A percentile compares a stretch with the other conserved stretches of the same genome.
Evolutionary conservation across 192 early-diverging fungal species (phyloP).

Genomic region (Diversispora eburnea): DNA sequence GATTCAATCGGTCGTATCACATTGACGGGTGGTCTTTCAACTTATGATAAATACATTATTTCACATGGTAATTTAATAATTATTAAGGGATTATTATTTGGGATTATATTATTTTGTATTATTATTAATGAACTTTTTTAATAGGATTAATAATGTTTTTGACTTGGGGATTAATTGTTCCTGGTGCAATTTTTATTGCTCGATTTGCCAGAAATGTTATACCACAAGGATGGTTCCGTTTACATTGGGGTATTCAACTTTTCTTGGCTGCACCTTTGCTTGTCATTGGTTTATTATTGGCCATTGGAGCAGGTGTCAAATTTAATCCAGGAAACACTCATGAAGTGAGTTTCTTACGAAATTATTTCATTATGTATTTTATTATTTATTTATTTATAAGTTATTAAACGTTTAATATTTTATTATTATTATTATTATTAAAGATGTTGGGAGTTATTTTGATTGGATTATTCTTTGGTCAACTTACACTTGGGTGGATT

Average conservation of each 20-base stretch:
- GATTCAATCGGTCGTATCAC: not conserved
- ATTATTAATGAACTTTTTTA: not conserved
- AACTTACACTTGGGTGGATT: slow-evolving; percentile 8
- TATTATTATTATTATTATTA: not conserved
- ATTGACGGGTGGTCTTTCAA: not conserved
- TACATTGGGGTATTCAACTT: slow-evolving; percentile 16
- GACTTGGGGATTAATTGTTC: not conserved
- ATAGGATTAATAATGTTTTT: slow-evolving; percentile 13
- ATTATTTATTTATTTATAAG: not conserved
- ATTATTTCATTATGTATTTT: not conserved
- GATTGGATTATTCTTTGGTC: slow-evolving; percentile 5
- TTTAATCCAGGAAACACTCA: not conserved
- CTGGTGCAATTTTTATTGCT: slow-evolving; percentile 17
- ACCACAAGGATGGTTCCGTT: not conserved
- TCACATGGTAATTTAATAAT: slow-evolving; percentile 8
- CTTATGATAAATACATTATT: slow-evolving; percentile 6
- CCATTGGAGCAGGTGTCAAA: not conserved
- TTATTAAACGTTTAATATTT: not conserved
- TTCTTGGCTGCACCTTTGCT: not conserved
- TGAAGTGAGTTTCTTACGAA: not conserved
- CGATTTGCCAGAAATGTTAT: slow-evolving; percentile 3
- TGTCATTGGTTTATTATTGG: not conserved
- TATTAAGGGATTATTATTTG: no score
- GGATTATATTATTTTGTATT: not conserved
- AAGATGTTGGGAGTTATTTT: slow-evolving; percentile 16